Evolutionary conservation across 1,284 basidiomycete species (phyloP).

Genomic region (Cryptococcus sp.): DNA sequence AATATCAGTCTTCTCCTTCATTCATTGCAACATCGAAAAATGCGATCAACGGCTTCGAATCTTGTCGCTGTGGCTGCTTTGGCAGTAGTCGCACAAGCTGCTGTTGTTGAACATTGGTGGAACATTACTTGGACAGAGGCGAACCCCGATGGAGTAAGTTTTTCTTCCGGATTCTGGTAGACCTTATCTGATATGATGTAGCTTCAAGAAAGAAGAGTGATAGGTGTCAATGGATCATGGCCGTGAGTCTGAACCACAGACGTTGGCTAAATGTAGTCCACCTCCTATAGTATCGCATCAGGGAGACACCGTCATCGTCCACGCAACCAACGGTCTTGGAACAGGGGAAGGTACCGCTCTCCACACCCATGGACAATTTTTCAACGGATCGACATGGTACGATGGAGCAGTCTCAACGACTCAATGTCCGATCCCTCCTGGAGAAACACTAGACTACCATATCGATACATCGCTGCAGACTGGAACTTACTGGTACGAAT

Average conservation of each 20-base stretch:
- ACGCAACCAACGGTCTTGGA: slow-evolving; percentile 64
- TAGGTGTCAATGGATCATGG: slow-evolving; percentile 85
- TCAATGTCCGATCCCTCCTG: slow-evolving; percentile 84
- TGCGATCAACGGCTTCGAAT: not conserved
- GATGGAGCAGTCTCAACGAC: slow-evolving; percentile 80
- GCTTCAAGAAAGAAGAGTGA: slow-evolving; percentile 58
- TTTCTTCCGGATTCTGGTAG: not conserved
- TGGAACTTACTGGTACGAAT: slow-evolving; percentile 68
- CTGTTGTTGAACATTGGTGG: slow-evolving; percentile 43
- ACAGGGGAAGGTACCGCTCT: slow-evolving; percentile 53
- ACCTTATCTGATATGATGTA: not conserved
- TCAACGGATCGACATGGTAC: slow-evolving; percentile 77
- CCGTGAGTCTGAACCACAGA: slow-evolving; percentile 57
- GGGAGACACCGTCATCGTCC: slow-evolving; percentile 66
- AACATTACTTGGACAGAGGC: slow-evolving; percentile 41
- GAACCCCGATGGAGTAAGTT: slow-evolving; percentile 47
- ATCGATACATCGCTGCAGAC: slow-evolving; percentile 64
- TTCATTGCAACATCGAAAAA: too few species aligned
- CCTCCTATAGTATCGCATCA: slow-evolving; percentile 68
- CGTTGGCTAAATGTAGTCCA: slow-evolving; percentile 53
- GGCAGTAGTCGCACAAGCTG: slow-evolving; percentile 24
- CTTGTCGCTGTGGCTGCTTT: slow-evolving; percentile 13
- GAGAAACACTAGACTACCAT: slow-evolving; percentile 67
- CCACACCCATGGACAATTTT: slow-evolving; percentile 91
- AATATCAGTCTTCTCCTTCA: too few species aligned